Evolutionary conservation across 495 filamentous ascomycete species (phyloP), one percentile per base, ranked within the genome.

Genomic region (Xylaria curta): DNA sequence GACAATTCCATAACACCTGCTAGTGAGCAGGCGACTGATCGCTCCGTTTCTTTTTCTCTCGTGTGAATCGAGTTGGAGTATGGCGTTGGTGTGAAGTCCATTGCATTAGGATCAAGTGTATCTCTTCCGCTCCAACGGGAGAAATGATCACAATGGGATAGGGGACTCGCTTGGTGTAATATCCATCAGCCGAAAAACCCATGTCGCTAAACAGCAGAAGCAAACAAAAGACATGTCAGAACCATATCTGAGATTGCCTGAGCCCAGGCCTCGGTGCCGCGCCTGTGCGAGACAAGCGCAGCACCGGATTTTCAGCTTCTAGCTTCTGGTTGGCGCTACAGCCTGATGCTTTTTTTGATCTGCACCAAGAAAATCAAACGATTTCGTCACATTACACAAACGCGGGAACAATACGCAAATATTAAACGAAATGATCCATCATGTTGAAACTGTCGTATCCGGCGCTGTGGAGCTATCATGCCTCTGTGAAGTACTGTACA

Each of bases 381-480:
- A 12, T 17, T 54, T 13, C 10, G 36, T 56, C 24, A 44, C n/a
- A 21, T 44, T 8, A 68, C 38, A 21, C 21, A 15, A 60, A 38
- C 28, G 17, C 13, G 24, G 28, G 36, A 66, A 44, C 4, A 31
- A 40, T 4, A 36, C 7, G 7, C 1, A 49, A 19, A 31, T 9
- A 69, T 24, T 61, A 40, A 49, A 26, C 15, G 75, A 76, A 73
- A 63, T 74, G 73, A 77, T 79, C 76, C 76, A 76, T 79, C 76
- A 74, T 76, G 76, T 75, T 74, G 70, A 79, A 72, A 76, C 72
- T 76, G 73, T 74, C 75, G 67, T 73, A 66, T 62, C 49, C 10
- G 72, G 79, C 73, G 81, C 81, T 80, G 81, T 80, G 82, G 77
- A 82, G 82, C 82, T 77, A 80, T 80, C 77, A 71, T 81, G 75